Base-by-base conservation (phyloP, 2,329 filamentous ascomycete species). In the Leptographium flavum region DNA sequence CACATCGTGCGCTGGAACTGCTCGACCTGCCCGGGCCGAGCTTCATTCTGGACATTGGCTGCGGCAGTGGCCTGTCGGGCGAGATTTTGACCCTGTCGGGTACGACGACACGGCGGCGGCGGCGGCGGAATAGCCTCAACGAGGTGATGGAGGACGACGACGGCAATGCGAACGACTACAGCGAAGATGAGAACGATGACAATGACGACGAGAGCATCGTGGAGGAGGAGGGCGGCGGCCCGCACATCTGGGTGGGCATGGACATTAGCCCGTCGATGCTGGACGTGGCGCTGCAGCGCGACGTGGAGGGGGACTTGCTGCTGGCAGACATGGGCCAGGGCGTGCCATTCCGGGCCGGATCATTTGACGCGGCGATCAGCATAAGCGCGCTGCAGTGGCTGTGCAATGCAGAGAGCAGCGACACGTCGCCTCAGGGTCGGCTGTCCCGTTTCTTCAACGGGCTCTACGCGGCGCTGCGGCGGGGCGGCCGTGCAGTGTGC, bases 321-420 rank as follows among this genome's bases (percentile, higher is more conserved):
- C 76, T 98, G 1, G 86, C 87, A 4, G 92, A 98, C 57, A 94
- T 95, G 42, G 92, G 92, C 0, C 92, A 98, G 58, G 92, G 92
- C 2, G 78, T 98, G 0, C 92, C 92, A 0, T 98, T 98, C 61
- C 80, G 92, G 15, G 77, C 92, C 0, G 92, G 92, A 28, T 78
- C 81, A 0, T 98, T 98, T 58, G 92, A 98, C 60, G 92, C 90
- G 0, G 92, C 92, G 21, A 87, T 98, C 55, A 87, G 81, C 57
- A 96, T 98, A 59, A 87, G 79, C 54, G 92, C 92, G 1, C 83
- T 98, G n/a, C 92, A 98, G 63, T 98, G 92, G 92, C 71, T 98
- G 27, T 98, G 92, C 63, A 96, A 94, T 62, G 92, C 90, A 35
- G 92, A 96, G 62, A 84, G 76, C 48, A 85, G 78, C 58, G 87